Evolutionary conservation across 257 asterid genomes (phyloP).

Genomic region (Parsonsia alboflavescens): DNA sequence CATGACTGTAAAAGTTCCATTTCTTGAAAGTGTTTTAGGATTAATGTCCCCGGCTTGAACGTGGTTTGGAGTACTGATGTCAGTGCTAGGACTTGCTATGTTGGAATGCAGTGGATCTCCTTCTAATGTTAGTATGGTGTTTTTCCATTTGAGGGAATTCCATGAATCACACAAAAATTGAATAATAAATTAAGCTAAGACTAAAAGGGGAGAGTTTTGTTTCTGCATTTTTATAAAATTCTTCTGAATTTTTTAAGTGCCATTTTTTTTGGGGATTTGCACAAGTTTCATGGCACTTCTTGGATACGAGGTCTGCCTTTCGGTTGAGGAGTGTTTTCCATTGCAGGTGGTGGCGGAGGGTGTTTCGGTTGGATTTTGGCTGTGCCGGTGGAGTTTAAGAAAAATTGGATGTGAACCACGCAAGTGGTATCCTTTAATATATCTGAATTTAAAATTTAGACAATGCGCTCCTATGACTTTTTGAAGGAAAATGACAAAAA

Average conservation of each 20-base stretch:
- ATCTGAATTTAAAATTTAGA: no score
- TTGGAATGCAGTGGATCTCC: slow-evolving; percentile 69
- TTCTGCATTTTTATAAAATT: not conserved
- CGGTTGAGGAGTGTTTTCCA: no score
- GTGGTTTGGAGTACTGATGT: slow-evolving; percentile 67
- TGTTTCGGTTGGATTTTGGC: no score
- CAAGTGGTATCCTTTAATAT: no score
- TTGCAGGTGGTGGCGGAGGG: no score
- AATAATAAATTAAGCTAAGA: not conserved
- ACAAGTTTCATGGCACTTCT: slow-evolving; percentile 52
- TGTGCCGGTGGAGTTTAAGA: no score
- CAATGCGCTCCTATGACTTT: no score
- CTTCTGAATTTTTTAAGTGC: slow-evolving; percentile 70
- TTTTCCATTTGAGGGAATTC: not conserved
- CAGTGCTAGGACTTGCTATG: slow-evolving; percentile 54
- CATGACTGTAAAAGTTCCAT: no score
- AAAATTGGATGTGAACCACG: no score
- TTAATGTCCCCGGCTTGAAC: slow-evolving; percentile 55
- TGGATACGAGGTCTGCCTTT: slow-evolving; percentile 53
- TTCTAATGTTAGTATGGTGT: slow-evolving; percentile 38
- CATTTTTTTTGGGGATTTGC: slow-evolving; percentile 63
- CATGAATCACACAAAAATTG: no score
- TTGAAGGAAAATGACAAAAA: no score
- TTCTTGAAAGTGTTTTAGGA: slow-evolving; percentile 54
- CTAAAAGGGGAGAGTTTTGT: not conserved